These are phyloP conservation scores for Pelargonium nanum DNA, from an alignment of 345 rosid genomes.

Conservation along the genomic window DNA sequence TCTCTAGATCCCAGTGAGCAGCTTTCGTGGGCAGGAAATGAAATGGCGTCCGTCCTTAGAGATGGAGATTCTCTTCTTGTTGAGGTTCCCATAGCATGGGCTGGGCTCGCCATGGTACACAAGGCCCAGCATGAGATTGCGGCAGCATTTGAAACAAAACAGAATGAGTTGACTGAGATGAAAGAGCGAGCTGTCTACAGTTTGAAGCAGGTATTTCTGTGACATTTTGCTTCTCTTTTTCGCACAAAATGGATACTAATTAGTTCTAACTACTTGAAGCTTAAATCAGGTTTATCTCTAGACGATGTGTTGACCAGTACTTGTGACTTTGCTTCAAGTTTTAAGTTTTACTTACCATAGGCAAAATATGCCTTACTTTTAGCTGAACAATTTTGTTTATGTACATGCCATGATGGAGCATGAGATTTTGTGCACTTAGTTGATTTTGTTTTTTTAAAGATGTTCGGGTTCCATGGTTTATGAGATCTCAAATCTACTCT, in stretches of 20 bases:
- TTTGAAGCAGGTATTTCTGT: slow-evolving; percentile 63
- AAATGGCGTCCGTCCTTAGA: slow-evolving; percentile 90
- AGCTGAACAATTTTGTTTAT: too few relatives aligned
- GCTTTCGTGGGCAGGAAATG: slow-evolving; percentile 86
- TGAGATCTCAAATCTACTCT: background rate
- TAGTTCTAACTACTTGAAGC: too few relatives aligned
- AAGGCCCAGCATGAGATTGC: slow-evolving; percentile 83
- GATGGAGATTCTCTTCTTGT: slow-evolving; percentile 80
- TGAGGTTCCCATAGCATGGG: slow-evolving; percentile 77
- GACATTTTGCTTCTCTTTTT: background rate
- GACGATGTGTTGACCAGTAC: too few relatives aligned
- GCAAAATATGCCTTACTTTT: too few relatives aligned
- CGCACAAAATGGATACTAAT: background rate
- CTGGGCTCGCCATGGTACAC: slow-evolving; percentile 90
- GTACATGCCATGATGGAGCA: background rate
- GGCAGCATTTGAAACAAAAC: slow-evolving; percentile 63
- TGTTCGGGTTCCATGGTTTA: background rate
- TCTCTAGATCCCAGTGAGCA: slow-evolving; percentile 86
- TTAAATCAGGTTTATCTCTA: too few relatives aligned
- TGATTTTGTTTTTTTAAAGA: too few relatives aligned
- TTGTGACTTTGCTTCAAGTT: too few relatives aligned
- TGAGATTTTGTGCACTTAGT: too few relatives aligned
- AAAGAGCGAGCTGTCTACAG: slow-evolving; percentile 69
- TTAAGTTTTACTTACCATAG: too few relatives aligned
- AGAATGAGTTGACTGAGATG: slow-evolving; percentile 45